Conservation (phyloP, 306 rosid species). For the Cicer chorassanicum region DNA sequence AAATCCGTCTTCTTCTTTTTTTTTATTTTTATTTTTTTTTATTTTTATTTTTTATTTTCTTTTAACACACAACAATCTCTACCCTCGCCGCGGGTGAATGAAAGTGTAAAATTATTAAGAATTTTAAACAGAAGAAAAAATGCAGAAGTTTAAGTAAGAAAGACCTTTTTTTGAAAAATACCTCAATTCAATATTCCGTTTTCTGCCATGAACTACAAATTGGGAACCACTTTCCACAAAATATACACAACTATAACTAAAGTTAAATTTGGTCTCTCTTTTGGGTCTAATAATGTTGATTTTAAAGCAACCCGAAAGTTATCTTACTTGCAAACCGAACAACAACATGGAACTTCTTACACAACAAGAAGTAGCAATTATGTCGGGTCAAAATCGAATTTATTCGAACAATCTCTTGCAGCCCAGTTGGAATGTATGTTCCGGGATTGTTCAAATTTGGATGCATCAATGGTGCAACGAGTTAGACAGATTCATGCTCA, state of each 20-base stretch:
- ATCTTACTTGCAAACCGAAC: constrained; percentile 41
- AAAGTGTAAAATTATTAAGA: too few species aligned
- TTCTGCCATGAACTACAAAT: constrained; percentile 39
- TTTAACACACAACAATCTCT: too few species aligned
- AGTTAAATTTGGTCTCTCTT: constrained; percentile 33
- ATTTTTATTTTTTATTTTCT: too few species aligned
- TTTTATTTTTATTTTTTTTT: too few species aligned
- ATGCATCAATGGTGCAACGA: constrained; percentile 56
- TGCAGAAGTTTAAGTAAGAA: too few species aligned
- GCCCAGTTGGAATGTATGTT: constrained; percentile 55
- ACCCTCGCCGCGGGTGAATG: too few species aligned
- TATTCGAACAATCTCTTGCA: constrained; percentile 41
- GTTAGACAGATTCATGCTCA: constrained; percentile 72
- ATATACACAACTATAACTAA: constrained; percentile 39
- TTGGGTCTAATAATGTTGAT: constrained; percentile 43
- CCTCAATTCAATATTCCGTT: constrained; percentile 21
- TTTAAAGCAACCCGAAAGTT: constrained; percentile 40
- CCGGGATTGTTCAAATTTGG: constrained; percentile 55
- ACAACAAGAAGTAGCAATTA: constrained; percentile 39
- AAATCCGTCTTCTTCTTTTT: too few species aligned
- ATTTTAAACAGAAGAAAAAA: too few species aligned
- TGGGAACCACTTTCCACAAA: constrained; percentile 36
- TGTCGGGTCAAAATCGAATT: constrained; percentile 18
- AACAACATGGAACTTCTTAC: constrained; percentile 46
- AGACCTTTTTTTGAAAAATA: too few species aligned